These are phyloP conservation scores for Arthrobotrys megalospora DNA, from an alignment of 2,329 filamentous ascomycete species.

Conservation along the genomic window DNA sequence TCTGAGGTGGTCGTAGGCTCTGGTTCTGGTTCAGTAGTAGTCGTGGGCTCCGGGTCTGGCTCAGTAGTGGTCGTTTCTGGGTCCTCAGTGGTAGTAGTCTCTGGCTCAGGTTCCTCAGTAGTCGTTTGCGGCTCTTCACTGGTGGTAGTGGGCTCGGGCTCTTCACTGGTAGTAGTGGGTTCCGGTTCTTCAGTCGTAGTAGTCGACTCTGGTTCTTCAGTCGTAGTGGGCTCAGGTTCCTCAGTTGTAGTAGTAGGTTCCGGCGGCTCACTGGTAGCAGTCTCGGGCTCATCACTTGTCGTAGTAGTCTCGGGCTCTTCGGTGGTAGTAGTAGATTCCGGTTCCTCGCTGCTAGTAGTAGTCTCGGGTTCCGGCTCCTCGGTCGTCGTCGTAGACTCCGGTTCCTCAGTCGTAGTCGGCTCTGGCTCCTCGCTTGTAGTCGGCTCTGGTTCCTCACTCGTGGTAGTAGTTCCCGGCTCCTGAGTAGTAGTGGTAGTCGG, in stretches of 20 bases:
- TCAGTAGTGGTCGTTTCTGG: no score
- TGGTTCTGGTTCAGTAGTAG: neutral
- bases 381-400: neutral
- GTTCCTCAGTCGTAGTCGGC: neutral
- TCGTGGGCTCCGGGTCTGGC: neutral
- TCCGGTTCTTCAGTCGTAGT: neutral
- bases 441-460: neutral
- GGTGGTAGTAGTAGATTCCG: neutral
- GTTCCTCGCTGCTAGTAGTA: neutral
- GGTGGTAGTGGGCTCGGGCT: neutral
- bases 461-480: neutral
- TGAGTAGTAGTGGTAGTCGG: neutral
- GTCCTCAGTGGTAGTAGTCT: neutral
- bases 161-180: neutral
- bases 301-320: neutral
- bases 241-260: neutral
- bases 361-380: neutral
- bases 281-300: neutral
- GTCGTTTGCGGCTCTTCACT: neutral
- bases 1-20: neutral
- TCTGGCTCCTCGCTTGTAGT: conserved; percentile 3
- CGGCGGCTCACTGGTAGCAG: neutral
- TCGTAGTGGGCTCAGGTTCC: neutral
- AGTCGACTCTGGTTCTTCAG: neutral
- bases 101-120: conserved; percentile 4